phyloP scores from a whole-genome alignment of 305 asterid genomes.

The Fraxinus xanthoxyloides region DNA sequence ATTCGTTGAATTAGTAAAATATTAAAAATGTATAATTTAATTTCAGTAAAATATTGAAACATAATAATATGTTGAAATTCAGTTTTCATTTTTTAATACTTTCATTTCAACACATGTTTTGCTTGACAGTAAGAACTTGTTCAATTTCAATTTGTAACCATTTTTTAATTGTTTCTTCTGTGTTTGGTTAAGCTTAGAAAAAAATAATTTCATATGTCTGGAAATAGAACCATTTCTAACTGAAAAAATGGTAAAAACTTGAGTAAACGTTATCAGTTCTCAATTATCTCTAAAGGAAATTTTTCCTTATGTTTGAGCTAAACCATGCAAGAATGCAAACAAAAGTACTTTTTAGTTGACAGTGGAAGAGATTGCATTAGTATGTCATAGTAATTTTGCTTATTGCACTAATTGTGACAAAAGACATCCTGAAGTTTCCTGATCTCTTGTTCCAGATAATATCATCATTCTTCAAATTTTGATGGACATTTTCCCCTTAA shows the following conservation, averaged over 20 bases:
- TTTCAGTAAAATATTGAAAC: background rate
- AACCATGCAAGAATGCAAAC: background rate
- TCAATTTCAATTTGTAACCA: background rate
- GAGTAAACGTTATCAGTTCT: background rate
- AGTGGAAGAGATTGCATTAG: background rate
- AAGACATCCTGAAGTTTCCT: background rate
- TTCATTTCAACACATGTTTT: background rate
- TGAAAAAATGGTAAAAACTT: background rate
- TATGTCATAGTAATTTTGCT: background rate
- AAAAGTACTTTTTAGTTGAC: background rate
- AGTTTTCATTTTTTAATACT: background rate
- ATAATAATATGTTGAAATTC: background rate
- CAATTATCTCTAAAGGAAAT: background rate
- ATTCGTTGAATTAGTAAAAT: background rate
- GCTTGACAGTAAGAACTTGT: background rate
- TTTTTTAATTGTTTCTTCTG: background rate
- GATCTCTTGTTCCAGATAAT: background rate
- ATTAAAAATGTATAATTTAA: background rate
- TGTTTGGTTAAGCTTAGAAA: background rate
- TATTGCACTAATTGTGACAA: background rate
- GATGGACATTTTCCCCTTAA: background rate
- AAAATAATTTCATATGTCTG: background rate
- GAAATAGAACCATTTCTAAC: background rate
- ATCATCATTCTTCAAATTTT: constrained; percentile 2
- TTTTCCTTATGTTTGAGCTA: background rate